Percentiles rank a stretch among this genome's conserved stretches.
These are phyloP conservation scores for Hypoxylon sp. DNA, from an alignment of 2,329 filamentous ascomycete species.

Conservation along the genomic window DNA sequence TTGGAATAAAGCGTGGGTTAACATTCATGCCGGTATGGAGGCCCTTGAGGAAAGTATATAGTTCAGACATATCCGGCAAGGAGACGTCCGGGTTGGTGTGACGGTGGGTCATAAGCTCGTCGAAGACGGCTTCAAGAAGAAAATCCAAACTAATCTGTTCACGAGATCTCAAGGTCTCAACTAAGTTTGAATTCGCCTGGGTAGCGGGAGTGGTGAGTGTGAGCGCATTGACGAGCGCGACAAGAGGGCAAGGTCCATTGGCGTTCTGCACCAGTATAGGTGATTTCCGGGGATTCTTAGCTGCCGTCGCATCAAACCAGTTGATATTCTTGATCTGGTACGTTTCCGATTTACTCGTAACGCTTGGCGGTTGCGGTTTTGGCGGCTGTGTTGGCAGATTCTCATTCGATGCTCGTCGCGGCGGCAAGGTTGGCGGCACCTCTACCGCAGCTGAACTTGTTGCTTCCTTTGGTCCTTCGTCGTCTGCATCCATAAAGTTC, in stretches of 20 bases:
- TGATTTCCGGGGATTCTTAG: conserved; percentile 78
- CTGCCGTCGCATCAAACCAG: conserved; percentile 78
- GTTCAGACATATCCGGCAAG: conserved; percentile 87
- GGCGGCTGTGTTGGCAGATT: conserved; percentile 56
- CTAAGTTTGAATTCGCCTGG: conserved; percentile 75
- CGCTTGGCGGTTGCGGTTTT: conserved; percentile 56
- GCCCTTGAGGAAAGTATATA: conserved; percentile 89
- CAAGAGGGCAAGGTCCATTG: conserved; percentile 93
- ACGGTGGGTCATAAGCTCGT: conserved; percentile 88
- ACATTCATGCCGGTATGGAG: conserved; percentile 98
- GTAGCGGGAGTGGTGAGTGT: conserved; percentile 83
- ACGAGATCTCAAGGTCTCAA: conserved; percentile 81
- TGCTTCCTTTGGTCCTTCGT: conserved; percentile 49
- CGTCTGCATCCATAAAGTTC: conserved; percentile 54
- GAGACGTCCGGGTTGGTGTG: conserved; percentile 73
- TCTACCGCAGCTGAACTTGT: conserved; percentile 25
- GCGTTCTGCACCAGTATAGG: conserved; percentile 93
- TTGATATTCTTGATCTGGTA: conserved; percentile 94
- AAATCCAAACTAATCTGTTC: conserved; percentile 91
- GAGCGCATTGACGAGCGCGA: conserved; percentile 93
- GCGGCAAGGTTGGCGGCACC: conserved; percentile 58
- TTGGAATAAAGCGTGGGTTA: conserved; percentile 87
- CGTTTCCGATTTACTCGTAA: conserved; percentile 75
- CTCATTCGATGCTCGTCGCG: conserved; percentile 52
- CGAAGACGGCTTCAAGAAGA: conserved; percentile 89